Evolutionary conservation across 176 grass and related monocot genomes (phyloP), one percentile per base, ranked within the genome.

Genomic region (Panicum miliaceum): DNA sequence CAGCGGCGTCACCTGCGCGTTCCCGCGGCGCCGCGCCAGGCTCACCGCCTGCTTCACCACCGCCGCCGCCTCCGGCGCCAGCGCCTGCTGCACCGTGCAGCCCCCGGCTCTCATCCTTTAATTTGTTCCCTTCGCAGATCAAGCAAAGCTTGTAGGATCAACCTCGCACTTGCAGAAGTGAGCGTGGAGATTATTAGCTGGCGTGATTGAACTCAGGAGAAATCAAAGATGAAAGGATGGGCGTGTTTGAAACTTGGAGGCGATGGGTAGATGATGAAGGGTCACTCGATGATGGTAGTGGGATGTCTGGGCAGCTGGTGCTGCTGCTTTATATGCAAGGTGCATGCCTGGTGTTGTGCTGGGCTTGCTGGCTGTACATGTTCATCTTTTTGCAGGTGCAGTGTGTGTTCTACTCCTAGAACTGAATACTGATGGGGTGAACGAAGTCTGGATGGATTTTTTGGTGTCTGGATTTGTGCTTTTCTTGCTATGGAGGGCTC

Each of bases 1-100:
- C 18, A 97, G 91, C 7, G 94, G 94, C 32, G 94, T 97, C 69
- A 97, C 91, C 72, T 97, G 94, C 7, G 94, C 91, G 38, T 97
- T 92, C 65, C 94, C 91, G 8, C 94, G 82, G 4, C 87, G 87
- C 11, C 82, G 88, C 0, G 94, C 94, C 38, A 97, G 85, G 71
- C 56, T 91, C 59, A 97, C 89, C 8, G 94, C 91, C 68, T 92
- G 94, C 88, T 94, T 97, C 36, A 97, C 89, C 14, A 91, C 86
- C 9, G 51, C 78, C 42, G 87, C 86, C 29, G 91, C 91, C 50
- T 92, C 91, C 11, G 85, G 73, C 35, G 94, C 79, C 46, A 97
- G 87, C 25, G 91, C 77, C 82, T 97, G 94, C 74, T 94, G 91
- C 71, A 94, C 80, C 13, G 89, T 90, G 85, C 88, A 94, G 22